Base-by-base conservation (phyloP, 202 grass and related monocot genomes). In the Setaria viridis region DNA sequence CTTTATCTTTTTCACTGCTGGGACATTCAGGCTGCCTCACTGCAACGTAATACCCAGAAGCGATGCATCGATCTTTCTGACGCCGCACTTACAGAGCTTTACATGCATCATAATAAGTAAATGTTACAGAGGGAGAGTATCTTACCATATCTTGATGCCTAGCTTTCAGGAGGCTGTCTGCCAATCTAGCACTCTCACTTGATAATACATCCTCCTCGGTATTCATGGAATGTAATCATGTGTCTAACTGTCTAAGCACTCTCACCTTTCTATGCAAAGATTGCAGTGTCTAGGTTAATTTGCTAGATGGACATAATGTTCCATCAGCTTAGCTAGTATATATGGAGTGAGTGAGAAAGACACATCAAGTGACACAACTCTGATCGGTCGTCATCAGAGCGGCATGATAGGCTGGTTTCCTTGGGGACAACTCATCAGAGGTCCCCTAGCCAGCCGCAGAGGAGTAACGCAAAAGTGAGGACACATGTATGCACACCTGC, bases 1-100 rank as follows among this genome's bases (percentile, higher is more conserved):
- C 62, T 80, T 54, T 76, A 72, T 64, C 72, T 47, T 79, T 32
- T 85, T 11, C 39, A 39, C 9, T 57, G 43, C 13, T 39, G 43
- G 65, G 48, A 25, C 48, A 37, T 86, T 80, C 71, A 89, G n/a
- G 43, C 53, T 74, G 83, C 47, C 69, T 82, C 67, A 66, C 84
- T 86, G 79, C 58, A 86, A 68, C 88, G 73, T 78, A 90, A 86
- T n/a, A 79, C 79, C 84, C 88, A 78, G 83, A 86, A 78, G 83
- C 47, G 58, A 90, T 39, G 72, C 48, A 21, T 58, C 51, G 19
- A 55, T 73, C 25, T 12, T 19, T 54, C 84, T 83, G 84, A 60
- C 88, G 79, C 49, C 66, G 30, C 57, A 67, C 51, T 63, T n/a
- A 32, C 67, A 86, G 82, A 86, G 74, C 19, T 75, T 33, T 50